These are phyloP conservation scores for Candida ficus DNA, from an alignment of 805 yeast genomes.

Conservation along the genomic window DNA sequence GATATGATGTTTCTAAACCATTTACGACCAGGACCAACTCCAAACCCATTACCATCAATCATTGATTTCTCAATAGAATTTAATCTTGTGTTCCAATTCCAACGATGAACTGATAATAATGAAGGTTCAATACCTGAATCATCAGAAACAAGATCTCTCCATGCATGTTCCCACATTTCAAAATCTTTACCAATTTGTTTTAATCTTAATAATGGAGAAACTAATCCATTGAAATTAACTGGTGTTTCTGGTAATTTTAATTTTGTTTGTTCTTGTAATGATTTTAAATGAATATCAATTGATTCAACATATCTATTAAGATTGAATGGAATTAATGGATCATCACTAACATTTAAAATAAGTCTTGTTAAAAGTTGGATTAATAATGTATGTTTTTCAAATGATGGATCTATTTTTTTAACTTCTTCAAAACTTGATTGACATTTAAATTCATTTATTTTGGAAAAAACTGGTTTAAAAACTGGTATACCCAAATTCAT, in stretches of 20 bases:
- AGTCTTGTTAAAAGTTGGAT: conserved; percentile 50
- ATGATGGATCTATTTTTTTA: conserved; percentile 45
- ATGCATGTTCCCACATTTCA: conserved; percentile 52
- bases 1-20: conserved; percentile 65
- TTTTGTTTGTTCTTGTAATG: conserved; percentile 38
- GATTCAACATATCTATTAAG: conserved; percentile 40
- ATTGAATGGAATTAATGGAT: conserved; percentile 71
- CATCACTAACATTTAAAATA: conserved; percentile 59
- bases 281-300: conserved; percentile 40
- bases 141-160: conserved; percentile 52
- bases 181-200: conserved; percentile 41
- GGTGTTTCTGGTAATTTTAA: conserved; percentile 17
- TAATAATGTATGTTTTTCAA: conserved; percentile 50
- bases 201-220: conserved; percentile 33
- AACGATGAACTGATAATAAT: conserved; percentile 61
- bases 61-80: conserved; percentile 50
- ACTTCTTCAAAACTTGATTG: conserved; percentile 60
- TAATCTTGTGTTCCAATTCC: conserved; percentile 77
- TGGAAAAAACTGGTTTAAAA: conserved; percentile 51
- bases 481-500: conserved; percentile 63
- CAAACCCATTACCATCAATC: conserved; percentile 35
- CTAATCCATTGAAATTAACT: conserved; percentile 27
- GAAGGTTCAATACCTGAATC: conserved; percentile 69
- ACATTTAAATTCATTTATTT: conserved; percentile 27
- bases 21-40: conserved; percentile 39